Base-by-base conservation (phyloP, 371 early-diverging fungal genomes). In the Mucor racemosus region DNA sequence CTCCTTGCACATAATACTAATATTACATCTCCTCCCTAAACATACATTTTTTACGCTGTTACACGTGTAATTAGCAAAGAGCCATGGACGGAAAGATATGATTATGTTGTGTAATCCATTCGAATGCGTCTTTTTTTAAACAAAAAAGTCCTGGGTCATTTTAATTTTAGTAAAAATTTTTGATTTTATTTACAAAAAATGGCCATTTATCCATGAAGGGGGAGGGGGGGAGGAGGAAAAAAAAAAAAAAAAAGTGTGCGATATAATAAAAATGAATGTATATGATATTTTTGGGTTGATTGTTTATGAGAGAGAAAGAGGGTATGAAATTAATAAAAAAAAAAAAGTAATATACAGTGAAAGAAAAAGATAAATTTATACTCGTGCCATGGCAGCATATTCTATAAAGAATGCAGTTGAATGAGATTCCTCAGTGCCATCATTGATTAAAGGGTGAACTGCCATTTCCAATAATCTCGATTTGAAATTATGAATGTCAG, bases 301-400 rank as follows among this genome's bases (percentile, higher is more conserved):
- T 38, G 33, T 44, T 15, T 35, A 35, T 65, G n/a, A 19, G 15
- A 48, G 21, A 26, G 19, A 56, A 36, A 26, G 17, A 41, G 60
- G 65, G 46, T 65, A 62, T 67, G 38, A 36, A n/a, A 31, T 60
- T 31, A 59, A 40, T 26, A 48, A 17, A 40, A 54, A 40, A 36
- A 48, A 34, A 38, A 36, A 36, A 11, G 46, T 46, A 46, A 46
- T 46, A 46, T 46, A 46, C 46, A 46, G 46, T 46, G 10, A 10
- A 46, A 19, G 19, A 19, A 46, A 8, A 19, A 46, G 14, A 53
- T 13, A 53, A 13, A 39, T 58, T 53, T 74, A 74, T 33, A 69
- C 56, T 66, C 70, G 54, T 50, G 74, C 74, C 69, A 74, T 69
- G 9, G 19, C 35, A 62, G 70, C 70, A 64, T 64, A 74, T 64